Conservation (phyloP, 1,284 basidiomycete genomes). For the Pseudozyma tsukubaensis region DNA sequence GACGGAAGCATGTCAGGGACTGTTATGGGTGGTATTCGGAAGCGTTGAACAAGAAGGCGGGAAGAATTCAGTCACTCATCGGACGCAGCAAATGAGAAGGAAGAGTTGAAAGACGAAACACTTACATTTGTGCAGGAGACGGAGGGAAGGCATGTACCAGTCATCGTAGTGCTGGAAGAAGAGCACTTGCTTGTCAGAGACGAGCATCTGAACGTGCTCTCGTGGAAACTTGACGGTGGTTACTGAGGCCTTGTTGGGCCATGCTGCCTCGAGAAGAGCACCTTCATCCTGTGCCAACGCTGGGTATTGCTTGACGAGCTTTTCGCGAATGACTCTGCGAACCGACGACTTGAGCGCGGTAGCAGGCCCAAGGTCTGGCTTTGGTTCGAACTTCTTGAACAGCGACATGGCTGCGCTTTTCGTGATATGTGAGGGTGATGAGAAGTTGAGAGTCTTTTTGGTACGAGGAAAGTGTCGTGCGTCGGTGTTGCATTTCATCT, state of each 20-base stretch:
- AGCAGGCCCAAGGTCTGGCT: slow-evolving; percentile 88
- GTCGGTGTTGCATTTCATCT: slow-evolving; percentile 9
- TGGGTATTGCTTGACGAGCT: slow-evolving; percentile 85
- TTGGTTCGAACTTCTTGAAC: slow-evolving; percentile 71
- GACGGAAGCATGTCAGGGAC: slow-evolving; percentile 79
- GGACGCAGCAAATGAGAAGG: background rate
- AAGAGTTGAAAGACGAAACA: slow-evolving; percentile 1
- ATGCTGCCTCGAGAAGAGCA: slow-evolving; percentile 82
- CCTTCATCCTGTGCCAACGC: slow-evolving; percentile 72
- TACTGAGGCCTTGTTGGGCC: slow-evolving; percentile 98
- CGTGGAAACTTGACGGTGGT: slow-evolving; percentile 90
- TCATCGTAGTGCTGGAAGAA: slow-evolving; percentile 99
- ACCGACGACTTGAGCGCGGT: slow-evolving; percentile 95
- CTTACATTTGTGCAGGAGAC: slow-evolving; percentile 83
- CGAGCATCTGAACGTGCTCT: slow-evolving; percentile 94
- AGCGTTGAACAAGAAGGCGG: background rate
- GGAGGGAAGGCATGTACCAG: slow-evolving; percentile 87
- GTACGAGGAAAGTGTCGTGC: slow-evolving; percentile 1
- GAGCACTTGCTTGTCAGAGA: slow-evolving; percentile 84
- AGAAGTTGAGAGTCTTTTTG: too few relatives aligned
- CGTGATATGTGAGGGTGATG: background rate
- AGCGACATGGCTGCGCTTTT: slow-evolving; percentile 59
- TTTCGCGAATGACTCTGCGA: slow-evolving; percentile 86
- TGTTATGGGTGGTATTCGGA: background rate
- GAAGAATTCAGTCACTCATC: slow-evolving; percentile 3